phyloP scores from a whole-genome alignment of 2,329 filamentous ascomycete species.

The Pseudocercospora fijiensis region DNA sequence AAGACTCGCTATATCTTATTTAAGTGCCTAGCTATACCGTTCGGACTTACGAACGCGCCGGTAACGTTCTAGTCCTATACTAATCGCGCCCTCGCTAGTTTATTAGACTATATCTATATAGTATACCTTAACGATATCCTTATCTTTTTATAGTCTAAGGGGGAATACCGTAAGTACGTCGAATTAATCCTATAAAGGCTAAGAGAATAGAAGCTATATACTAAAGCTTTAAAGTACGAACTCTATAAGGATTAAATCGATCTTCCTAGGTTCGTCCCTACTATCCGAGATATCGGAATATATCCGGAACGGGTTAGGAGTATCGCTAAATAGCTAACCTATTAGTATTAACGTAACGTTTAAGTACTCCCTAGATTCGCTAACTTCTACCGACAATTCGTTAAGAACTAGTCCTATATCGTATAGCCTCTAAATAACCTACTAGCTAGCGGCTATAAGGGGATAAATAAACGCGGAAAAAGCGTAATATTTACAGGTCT shows the following conservation, averaged over 20 bases:
- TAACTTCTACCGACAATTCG: neutral
- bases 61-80: neutral
- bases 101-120: neutral
- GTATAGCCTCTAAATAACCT: neutral
- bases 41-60: neutral
- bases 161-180: neutral
- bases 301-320: too few relatives aligned
- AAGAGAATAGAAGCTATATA: constrained; percentile 13
- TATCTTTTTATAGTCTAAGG: too few relatives aligned
- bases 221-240: constrained; percentile 19
- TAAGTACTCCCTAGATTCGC: neutral
- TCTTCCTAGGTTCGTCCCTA: constrained; percentile 23
- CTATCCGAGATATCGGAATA: neutral
- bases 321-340: too few relatives aligned
- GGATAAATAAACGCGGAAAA: too few relatives aligned
- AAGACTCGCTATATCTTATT: too few relatives aligned
- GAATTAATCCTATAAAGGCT: constrained; percentile 10
- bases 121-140: too few relatives aligned
- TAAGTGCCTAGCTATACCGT: neutral
- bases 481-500: too few relatives aligned
- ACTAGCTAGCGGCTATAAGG: too few relatives aligned
- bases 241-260: constrained; percentile 24
- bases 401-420: neutral
- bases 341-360: neutral
- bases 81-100: neutral